Base-by-base conservation (phyloP, 1,139 yeast genomes). In the Geotrichum klebahnii region DNA sequence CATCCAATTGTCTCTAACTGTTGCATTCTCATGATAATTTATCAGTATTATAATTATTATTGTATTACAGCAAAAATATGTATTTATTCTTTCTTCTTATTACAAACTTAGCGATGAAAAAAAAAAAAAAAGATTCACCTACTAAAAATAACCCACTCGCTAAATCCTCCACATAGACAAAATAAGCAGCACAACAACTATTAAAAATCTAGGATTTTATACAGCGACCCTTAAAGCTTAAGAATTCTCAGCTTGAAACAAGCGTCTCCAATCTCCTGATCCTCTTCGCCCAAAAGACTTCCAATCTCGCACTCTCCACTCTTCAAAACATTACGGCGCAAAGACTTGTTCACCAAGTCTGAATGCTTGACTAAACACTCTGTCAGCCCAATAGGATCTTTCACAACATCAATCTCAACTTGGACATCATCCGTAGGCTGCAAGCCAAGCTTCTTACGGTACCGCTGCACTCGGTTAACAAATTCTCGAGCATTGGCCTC, bases 401-500 rank as follows among this genome's bases (percentile, higher is more conserved):
- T 79, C 55, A 75, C 65, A 58, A 90, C 68, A 56, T 79, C 72
- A 70, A 87, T 87, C 71, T 90, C 89, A 57, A 94, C 96, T 59
- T 79, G 73, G 48, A 94, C 94, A 61, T 94, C 98, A 66, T 94
- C 98, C 40, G 97, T 90, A 54, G 95, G 90, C 64, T 85, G 87
- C 64, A 94, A 77, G 37, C 96, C 96, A 57, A 88, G 90, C 78
- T 90, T 89, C 82, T 94, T 94, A 73, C 99, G 86, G 68, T 90
- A 80, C 71, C 96, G 85, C 77, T 94, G 99, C 60, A 94, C 89
- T 72, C 98, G 89, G 78, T 94, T 94, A 64, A 92, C 79, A 66
- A 94, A 78, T 70, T 94, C 98, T 74, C 99, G 87, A 5, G 96
- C 96, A 62, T 86, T 77, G 68, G 97, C 97, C 74, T 92, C 97